These are phyloP conservation scores for Fagus crenata DNA, from an alignment of 306 rosid genomes.

Conservation along the genomic window DNA sequence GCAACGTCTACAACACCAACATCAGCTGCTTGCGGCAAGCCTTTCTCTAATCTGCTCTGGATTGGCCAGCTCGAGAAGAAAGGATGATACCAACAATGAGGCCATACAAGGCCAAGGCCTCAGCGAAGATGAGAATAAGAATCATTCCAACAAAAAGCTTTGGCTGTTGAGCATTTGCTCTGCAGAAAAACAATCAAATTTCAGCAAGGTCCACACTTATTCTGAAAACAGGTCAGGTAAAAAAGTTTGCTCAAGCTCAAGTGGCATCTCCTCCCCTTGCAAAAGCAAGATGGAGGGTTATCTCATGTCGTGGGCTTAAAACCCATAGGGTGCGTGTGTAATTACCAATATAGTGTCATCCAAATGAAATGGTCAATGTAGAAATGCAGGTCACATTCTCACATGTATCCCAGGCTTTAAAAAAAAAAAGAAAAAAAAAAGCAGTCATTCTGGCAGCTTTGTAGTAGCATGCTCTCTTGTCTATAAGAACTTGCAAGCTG, in stretches of 20 bases:
- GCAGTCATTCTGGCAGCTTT: background rate
- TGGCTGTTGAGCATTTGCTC: conserved; percentile 72
- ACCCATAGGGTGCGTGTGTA: too few species aligned
- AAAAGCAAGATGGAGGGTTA: too few species aligned
- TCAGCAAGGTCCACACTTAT: background rate
- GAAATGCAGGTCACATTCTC: background rate
- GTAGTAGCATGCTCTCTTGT: background rate
- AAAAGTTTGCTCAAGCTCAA: too few species aligned
- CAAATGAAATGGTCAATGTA: background rate
- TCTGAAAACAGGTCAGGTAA: background rate
- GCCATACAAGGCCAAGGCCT: conserved; percentile 74
- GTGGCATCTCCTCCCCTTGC: too few species aligned
- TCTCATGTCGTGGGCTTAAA: too few species aligned
- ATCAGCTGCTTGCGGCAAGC: conserved; percentile 6
- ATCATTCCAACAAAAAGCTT: conserved; percentile 73
- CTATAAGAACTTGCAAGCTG: background rate
- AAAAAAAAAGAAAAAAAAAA: too few species aligned
- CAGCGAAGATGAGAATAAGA: conserved; percentile 76
- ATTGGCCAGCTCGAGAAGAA: conserved; percentile 78
- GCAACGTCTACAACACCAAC: conserved; percentile 17
- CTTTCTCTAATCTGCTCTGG: conserved; percentile 58
- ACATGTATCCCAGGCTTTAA: background rate
- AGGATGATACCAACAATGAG: conserved; percentile 79
- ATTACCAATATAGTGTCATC: background rate
- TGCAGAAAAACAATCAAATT: conserved; percentile 17